Evolutionary conservation across 164 flowering plant genomes (phyloP).

Genomic region (Nelumbo lutea): DNA sequence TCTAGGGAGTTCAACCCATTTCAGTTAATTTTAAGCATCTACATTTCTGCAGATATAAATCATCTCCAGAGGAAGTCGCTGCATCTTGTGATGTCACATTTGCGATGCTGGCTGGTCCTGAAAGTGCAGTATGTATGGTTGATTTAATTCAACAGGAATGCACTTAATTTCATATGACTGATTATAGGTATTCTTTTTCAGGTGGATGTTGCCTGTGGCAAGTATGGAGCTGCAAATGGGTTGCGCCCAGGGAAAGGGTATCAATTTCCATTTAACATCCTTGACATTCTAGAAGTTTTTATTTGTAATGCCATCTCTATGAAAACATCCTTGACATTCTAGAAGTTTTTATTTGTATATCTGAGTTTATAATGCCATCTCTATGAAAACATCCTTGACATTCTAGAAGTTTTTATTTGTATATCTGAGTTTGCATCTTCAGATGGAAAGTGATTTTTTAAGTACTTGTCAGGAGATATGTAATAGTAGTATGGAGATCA

Average conservation of each 20-base stretch:
- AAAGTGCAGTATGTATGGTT: conserved; percentile 85
- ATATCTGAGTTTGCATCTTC: too few species aligned
- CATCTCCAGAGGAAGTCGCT: conserved; percentile 87
- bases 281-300: not conserved
- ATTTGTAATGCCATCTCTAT: not conserved
- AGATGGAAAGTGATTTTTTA: too few species aligned
- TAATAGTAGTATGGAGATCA: too few species aligned
- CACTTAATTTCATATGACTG: not conserved
- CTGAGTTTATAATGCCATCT: not conserved
- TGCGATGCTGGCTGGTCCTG: conserved; percentile 97
- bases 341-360: too few species aligned
- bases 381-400: too few species aligned
- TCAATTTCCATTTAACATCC: not conserved
- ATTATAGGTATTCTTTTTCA: conserved; percentile 15
- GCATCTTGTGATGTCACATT: conserved; percentile 89
- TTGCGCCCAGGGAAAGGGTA: conserved; percentile 90
- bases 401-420: too few species aligned
- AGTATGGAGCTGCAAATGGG: conserved; percentile 73
- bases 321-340: too few species aligned
- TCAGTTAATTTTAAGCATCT: not conserved
- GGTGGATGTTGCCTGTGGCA: conserved; percentile 84
- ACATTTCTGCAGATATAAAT: conserved; percentile 50
- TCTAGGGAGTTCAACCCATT: not conserved
- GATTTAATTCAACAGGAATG: not conserved
- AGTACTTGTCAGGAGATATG: too few species aligned